phyloP scores from a whole-genome alignment of 192 early-diverging fungal genomes.

The Coemansia sp. region DNA sequence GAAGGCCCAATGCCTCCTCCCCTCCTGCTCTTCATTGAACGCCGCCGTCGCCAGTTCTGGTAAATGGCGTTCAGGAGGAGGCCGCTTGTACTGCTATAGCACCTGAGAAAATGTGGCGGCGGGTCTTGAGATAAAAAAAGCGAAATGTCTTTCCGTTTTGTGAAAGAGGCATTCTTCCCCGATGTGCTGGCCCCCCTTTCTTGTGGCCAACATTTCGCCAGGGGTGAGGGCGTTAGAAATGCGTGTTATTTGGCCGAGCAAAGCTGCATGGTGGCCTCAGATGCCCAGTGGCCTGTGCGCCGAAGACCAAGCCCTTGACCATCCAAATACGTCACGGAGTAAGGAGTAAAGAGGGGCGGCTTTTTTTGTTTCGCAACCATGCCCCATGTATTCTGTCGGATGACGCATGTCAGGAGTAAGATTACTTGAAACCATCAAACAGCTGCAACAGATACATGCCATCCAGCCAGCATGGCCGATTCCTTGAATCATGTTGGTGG shows the following conservation, averaged over 20 bases:
- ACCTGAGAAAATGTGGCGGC: not conserved
- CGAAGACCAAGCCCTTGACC: not conserved
- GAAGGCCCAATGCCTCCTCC: not conserved
- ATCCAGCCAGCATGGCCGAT: not conserved
- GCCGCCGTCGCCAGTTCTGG: not conserved
- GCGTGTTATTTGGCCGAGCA: not conserved
- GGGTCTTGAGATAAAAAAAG: not conserved
- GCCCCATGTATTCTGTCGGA: not conserved
- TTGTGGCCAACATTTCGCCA: not conserved
- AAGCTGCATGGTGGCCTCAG: not conserved
- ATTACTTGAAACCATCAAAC: too few relatives aligned
- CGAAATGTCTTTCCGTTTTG: not conserved
- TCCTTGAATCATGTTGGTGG: not conserved
- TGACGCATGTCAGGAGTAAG: not conserved
- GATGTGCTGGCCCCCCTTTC: too few relatives aligned
- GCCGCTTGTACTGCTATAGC: too few relatives aligned
- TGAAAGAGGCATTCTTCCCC: too few relatives aligned
- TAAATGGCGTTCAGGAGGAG: not conserved
- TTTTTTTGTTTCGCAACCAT: not conserved
- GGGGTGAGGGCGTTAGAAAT: not conserved
- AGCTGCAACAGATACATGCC: not conserved
- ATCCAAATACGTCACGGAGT: not conserved
- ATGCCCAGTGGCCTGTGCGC: constrained; percentile 1
- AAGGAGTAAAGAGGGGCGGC: not conserved
- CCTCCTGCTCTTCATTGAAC: not conserved